A percentile compares a stretch with the other conserved stretches of the same genome.
These are phyloP conservation scores for Sordariomycetes sp. DNA, from an alignment of 2,329 filamentous ascomycete species.

Conservation along the genomic window DNA sequence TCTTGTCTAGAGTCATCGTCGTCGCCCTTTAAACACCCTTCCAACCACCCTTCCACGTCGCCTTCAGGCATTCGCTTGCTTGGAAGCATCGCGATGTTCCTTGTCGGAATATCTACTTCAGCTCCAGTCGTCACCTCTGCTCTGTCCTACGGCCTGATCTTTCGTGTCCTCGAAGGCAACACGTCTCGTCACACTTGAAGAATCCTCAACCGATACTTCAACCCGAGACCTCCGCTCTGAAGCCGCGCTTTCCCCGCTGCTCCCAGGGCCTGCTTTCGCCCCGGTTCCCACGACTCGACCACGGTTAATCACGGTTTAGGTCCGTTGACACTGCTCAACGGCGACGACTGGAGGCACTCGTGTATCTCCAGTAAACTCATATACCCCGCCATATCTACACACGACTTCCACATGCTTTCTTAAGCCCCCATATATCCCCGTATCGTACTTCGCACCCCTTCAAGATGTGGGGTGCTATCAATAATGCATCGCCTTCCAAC, in stretches of 20 bases:
- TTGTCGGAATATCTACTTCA: conserved; percentile 35
- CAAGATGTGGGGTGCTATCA: conserved; percentile 49
- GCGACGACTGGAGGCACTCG: conserved; percentile 21
- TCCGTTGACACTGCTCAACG: conserved; percentile 19
- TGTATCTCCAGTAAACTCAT: conserved; percentile 2
- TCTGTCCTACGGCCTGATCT: conserved; percentile 43
- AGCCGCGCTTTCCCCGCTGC: conserved; percentile 13
- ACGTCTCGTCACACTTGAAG: conserved; percentile 26
- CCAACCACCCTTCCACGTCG: neutral
- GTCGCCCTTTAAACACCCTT: neutral
- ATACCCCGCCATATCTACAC: neutral
- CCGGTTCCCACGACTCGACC: conserved; percentile 21
- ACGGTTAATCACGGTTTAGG: conserved; percentile 21
- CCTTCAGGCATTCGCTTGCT: conserved; percentile 3
- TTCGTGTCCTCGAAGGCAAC: conserved; percentile 37
- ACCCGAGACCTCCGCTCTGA: conserved; percentile 24
- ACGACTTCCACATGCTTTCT: neutral
- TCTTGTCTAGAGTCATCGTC: conserved; percentile 1
- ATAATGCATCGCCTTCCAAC: conserved; percentile 39
- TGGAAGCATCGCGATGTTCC: conserved; percentile 38
- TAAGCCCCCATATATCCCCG: conserved; percentile 11
- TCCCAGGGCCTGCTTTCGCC: conserved; percentile 23
- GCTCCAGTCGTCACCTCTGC: conserved; percentile 54
- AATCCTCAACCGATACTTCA: conserved; percentile 24
- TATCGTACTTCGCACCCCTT: conserved; percentile 16